Base-by-base conservation (phyloP, 805 yeast genomes). In the Metschnikowia hibisci region DNA sequence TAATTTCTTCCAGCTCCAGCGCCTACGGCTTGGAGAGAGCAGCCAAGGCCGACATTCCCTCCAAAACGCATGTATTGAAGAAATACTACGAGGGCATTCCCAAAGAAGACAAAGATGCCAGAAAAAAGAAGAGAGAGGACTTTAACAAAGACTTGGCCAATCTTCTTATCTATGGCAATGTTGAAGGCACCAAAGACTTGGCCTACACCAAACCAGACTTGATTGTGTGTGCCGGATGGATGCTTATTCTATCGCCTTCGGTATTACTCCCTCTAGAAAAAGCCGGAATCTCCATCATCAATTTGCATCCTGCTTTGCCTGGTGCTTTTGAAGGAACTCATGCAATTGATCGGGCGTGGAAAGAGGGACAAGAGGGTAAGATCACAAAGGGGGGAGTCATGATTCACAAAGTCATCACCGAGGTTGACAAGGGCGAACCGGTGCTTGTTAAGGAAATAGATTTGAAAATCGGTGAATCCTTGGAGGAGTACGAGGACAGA, bases 221-320 rank as follows among this genome's bases (percentile, higher is more conserved):
- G 50, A 81, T 93, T 32, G 97, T 93, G 5, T 93, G 99, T 67
- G 99, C 99, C 4, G 99, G 99, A 2, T 93, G 99, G 99, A 83
- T 93, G 90, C 76, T 93, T 41, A 93, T 93, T 45, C 72, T 93
- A 46, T 85, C 96, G 1, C 81, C 87, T 3, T 72, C 78, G 15
- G 89, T 88, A 52, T 71, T 93, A 47, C 66, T 69, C 31, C 89
- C 90, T 3, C 63, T 90, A 27, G 78, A 71, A 39, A 61, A 74
- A 2, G 78, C 74, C 3, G 69, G 74, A 1, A 75, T 89, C 23
- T 87, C 90, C 29, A 90, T 93, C 50, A 89, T 93, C 56, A 93
- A 93, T 58, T 70, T 93, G 47, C 99, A 93, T 62, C 99, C 99
- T 4, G 98, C 99, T 0, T 77, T 93, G 46, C 99, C 99, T 1